Evolutionary conservation across 805 yeast species (phyloP), one percentile per base, ranked within the genome.

Genomic region (Candida coquimbonensis): DNA sequence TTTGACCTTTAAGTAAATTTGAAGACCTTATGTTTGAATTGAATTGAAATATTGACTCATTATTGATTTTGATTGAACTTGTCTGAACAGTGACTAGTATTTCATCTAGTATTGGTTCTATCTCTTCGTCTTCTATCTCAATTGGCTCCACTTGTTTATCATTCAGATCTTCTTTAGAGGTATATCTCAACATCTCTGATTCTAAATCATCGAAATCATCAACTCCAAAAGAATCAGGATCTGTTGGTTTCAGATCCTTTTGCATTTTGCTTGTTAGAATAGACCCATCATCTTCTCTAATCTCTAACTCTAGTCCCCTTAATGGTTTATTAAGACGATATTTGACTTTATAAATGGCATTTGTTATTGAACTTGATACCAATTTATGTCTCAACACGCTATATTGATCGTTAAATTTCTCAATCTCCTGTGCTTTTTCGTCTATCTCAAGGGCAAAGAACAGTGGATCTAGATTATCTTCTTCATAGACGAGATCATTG

Each of bases 281-380:
- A 1, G 38, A 42, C 1, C 60, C 62, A 43, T 59, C 58, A 7
- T 39, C 39, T 0, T 19, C 42, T 1, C 24, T 13, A 0, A 16
- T n/a, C 27, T 51, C 52, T 4, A 19, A 14, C 1, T 46, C 53
- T 21, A 57, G 45, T 0, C 61, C 62, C 19, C 49, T 43, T 7
- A 51, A 12, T 12, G 53, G 49, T 36, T 59, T 57, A 31, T 50
- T 49, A 4, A 38, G n/a, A 6, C 52, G 33, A 44, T 41, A 53
- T 9, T 27, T 48, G 13, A 73, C 43, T 12, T 65, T 64, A 47
- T 63, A 61, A 24, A 73, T 62, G 17, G 60, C 55, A 25, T 56
- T 53, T 27, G 72, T 55, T 1, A 68, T 55, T 2, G 78, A 74
- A 16, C 75, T 67, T 16, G 64, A 64, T 33, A 70, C 52, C n/a